phyloP scores from a whole-genome alignment of 441 rosid genomes.

The Brassica balearica region DNA sequence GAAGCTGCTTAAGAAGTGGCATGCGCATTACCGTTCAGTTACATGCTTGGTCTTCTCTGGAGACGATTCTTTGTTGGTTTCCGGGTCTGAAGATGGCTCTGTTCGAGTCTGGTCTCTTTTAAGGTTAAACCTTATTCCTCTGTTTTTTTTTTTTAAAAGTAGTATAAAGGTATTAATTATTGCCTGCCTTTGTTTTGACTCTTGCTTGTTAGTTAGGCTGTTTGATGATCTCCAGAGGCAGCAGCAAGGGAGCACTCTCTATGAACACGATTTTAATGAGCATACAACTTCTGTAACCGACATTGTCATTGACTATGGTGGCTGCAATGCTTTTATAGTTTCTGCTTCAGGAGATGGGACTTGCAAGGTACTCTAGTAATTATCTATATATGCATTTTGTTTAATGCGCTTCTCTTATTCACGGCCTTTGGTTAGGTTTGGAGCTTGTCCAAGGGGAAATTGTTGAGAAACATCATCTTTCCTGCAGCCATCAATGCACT shows the following conservation, averaged over 20 bases:
- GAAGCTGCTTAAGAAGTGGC: constrained; percentile 83
- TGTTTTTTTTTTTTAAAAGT: neutral
- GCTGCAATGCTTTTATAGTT: constrained; percentile 73
- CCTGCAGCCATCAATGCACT: constrained; percentile 78
- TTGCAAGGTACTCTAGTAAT: constrained; percentile 68
- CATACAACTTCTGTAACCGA: constrained; percentile 75
- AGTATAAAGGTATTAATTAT: no score
- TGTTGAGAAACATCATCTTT: constrained; percentile 69
- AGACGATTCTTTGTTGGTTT: constrained; percentile 75
- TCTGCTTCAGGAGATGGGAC: constrained; percentile 90
- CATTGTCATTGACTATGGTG: constrained; percentile 71
- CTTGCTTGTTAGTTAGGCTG: constrained; percentile 55
- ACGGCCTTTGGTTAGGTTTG: constrained; percentile 57
- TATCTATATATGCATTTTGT: neutral
- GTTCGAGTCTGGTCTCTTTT: constrained; percentile 88
- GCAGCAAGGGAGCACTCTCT: constrained; percentile 62
- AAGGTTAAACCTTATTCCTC: constrained; percentile 47
- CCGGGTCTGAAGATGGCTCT: constrained; percentile 85
- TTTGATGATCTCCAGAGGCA: constrained; percentile 70
- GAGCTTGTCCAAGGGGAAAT: constrained; percentile 72
- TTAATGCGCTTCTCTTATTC: neutral
- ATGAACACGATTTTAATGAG: constrained; percentile 66
- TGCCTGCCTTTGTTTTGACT: constrained; percentile 11
- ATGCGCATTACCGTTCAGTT: constrained; percentile 72
- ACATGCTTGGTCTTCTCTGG: constrained; percentile 84